Base-by-base conservation (phyloP, 441 rosid species). In the Erodium trifolium region DNA sequence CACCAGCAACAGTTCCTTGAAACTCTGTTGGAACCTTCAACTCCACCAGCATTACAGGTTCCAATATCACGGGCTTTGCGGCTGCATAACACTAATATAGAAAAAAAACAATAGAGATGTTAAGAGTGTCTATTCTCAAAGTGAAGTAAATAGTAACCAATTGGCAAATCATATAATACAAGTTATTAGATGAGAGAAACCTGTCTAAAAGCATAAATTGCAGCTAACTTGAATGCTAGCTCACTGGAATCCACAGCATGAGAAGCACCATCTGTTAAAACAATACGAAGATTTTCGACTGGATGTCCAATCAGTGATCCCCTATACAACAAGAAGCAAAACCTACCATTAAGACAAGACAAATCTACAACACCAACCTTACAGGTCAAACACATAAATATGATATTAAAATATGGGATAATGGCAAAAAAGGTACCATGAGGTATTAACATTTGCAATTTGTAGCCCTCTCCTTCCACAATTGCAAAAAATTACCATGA, bases 241-340 rank as follows among this genome's bases (percentile, higher is more conserved):
- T 94, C 98, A 78, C 99, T 94, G 51, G 98, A 94, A 86, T 94
- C 98, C 72, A 94, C 98, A 0, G 93, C 82, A 77, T 94, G 98
- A 12, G 99, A 84, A 66, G 96, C 94, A 69, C 99, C 99, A 70
- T 94, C 99, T 1, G 93, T 90, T 67, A 94, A 81, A 69, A 82
- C 93, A 77, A 92, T 77, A 0, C 96, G 88, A 12, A 92, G 27
- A 23, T 23, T 23, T 23, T 23, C 27, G 27, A 23, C 27, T 23
- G 27, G 49, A 79, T 88, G 87, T 83, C 92, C 98, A 65, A 92
- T 94, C 65, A 92, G 74, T 12, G 98, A 94, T 2, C 99, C 99
- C 76, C 99, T 92, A 88, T 16, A 37, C 7, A 73, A 37, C 7
- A 73, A 65, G 60, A 29, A 49, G 49, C 65, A 62, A 68, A 68